phyloP scores from a whole-genome alignment of 2,329 filamentous ascomycete species.

The Madurella fahalii region DNA sequence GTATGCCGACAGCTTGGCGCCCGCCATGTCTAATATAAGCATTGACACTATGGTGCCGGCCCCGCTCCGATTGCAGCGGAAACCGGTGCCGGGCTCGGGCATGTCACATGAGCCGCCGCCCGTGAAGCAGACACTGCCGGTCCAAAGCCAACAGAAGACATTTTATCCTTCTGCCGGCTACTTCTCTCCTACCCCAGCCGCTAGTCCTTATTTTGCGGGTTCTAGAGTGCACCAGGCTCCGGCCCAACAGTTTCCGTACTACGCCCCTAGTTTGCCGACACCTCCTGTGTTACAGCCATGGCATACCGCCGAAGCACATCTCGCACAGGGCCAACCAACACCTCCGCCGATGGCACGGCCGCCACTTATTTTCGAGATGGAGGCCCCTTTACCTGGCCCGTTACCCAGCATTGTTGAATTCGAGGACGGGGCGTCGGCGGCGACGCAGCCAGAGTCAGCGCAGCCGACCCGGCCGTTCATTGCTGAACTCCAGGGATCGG shows the following conservation, averaged over 20 bases:
- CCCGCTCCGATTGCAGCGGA: slow-evolving; percentile 2
- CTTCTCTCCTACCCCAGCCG: not conserved
- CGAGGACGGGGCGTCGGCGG: not conserved
- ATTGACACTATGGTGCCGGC: not conserved
- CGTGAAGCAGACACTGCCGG: not conserved
- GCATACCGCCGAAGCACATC: not conserved
- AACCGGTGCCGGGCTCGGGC: slow-evolving; percentile 2
- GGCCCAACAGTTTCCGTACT: not conserved
- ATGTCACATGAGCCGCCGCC: not conserved
- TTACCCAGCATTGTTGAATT: not conserved
- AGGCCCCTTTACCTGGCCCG: not conserved
- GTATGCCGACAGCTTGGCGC: not conserved
- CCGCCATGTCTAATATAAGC: slow-evolving; percentile 2
- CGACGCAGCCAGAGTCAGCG: not conserved
- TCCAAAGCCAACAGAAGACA: not conserved
- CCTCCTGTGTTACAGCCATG: not conserved
- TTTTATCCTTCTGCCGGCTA: not conserved
- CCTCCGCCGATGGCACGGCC: not conserved
- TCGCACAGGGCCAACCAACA: not conserved
- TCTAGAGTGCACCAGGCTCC: not conserved
- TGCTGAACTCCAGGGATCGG: slow-evolving; percentile 10
- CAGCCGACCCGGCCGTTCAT: slow-evolving; percentile 1
- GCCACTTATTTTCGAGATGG: not conserved
- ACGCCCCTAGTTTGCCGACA: not conserved
- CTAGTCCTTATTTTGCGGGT: not conserved